These are phyloP conservation scores for Rhizomucor miehei DNA, from an alignment of 371 early-diverging fungal species.

Conservation along the genomic window DNA sequence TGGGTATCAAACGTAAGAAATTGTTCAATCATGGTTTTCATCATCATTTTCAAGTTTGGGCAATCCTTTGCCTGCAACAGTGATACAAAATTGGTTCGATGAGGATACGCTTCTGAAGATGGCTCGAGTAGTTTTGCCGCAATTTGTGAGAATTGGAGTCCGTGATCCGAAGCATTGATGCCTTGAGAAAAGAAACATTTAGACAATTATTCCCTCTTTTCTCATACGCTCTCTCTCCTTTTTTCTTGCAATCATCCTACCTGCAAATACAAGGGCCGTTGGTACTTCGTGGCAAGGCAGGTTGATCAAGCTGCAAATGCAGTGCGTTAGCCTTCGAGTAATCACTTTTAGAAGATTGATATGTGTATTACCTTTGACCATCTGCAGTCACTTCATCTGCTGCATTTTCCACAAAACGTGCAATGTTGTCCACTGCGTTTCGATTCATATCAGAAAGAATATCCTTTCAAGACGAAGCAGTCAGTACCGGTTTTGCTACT, in stretches of 20 bases:
- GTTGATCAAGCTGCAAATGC: conserved; percentile 12
- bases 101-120: conserved; percentile 13
- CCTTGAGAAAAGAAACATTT: conserved; percentile 7
- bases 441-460: conserved; percentile 55
- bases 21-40: conserved; percentile 61
- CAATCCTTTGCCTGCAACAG: conserved; percentile 69
- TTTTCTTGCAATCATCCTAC: too few species aligned
- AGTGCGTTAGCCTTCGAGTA: neutral
- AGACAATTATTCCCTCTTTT: neutral
- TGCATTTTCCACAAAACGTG: conserved; percentile 47
- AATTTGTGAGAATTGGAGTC: conserved; percentile 46
- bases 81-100: conserved; percentile 48
- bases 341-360: too few species aligned
- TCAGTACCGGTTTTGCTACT: too few species aligned
- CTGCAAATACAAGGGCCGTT: conserved; percentile 68
- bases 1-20: conserved; percentile 38
- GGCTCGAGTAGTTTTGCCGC: conserved; percentile 33
- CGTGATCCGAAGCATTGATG: conserved; percentile 49
- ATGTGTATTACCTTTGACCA: conserved; percentile 8
- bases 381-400: conserved; percentile 19
- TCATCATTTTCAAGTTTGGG: conserved; percentile 48
- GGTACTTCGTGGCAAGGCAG: conserved; percentile 63
- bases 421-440: conserved; percentile 32
- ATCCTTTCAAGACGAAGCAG: conserved; percentile 21
- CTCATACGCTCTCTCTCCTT: too few species aligned